Evolutionary conservation across 2,329 filamentous ascomycete genomes (phyloP), one percentile per base, ranked within the genome.

Genomic region (Exophiala viscosa): DNA sequence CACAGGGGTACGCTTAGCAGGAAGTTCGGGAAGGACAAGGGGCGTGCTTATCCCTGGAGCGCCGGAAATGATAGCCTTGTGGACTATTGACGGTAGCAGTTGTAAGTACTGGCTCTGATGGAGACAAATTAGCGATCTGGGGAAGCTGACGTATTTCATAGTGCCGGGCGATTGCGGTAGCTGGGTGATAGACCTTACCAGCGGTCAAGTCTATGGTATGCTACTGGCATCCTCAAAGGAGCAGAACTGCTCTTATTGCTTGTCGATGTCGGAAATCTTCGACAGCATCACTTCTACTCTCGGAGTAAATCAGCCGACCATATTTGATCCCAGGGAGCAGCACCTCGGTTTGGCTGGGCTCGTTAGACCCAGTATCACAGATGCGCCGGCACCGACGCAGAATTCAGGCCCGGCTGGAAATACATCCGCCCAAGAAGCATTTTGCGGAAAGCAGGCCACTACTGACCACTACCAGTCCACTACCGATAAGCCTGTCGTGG

Each of bases 221-320:
- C 3, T 40, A 10, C 4, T 40, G 20, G 38, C 38, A n/a, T 40
- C 38, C 5, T 40, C 38, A 3, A 13, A 17, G 20, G 6, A 40
- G 38, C 11, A 40, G 10, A 40, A 40, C 20, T 40, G 38, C 14
- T 40, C 38, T 40, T 40, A 17, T n/a, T 40, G 14, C 38, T 40
- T 40, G 38, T 40, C 38, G 3, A 40, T 40, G 38, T 40, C 38
- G 38, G 20, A 40, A n/a, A 40, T 40, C 14, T 40, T 40, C 38
- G 38, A 40, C 14, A 40, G 38, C 14, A 40, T 40, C 10, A 18
- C 68, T 3, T 23, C 20, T 6, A 23, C 20, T 23, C 20, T 23
- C 6, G 20, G 20, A 6, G 20, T 23, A 6, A 6, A 23, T 23
- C 3, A 3, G 20, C 20, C 20, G 6, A 23, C 20, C 20, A 23